Percentiles rank a stretch among this genome's conserved stretches.
phyloP scores from a whole-genome alignment of 1,284 basidiomycete species.

The Cryptococcus jaspeensis region DNA sequence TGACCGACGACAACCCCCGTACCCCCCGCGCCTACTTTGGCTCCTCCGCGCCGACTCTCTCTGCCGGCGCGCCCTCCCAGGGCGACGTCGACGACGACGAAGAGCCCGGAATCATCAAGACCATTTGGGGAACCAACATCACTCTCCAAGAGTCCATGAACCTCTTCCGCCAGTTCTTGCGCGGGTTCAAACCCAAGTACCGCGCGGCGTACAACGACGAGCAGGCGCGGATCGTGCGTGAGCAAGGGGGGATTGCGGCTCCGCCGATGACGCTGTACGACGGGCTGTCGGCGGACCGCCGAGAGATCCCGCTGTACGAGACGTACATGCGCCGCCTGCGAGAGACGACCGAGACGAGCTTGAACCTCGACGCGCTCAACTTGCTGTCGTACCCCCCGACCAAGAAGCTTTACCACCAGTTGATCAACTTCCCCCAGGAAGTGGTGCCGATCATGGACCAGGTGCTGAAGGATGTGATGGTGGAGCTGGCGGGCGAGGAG shows the following conservation, averaged over 20 bases:
- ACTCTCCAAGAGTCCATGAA: constrained; percentile 88
- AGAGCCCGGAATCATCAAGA: constrained; percentile 69
- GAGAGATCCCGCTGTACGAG: constrained; percentile 75
- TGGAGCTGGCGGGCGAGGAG: constrained; percentile 76
- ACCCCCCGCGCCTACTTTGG: constrained; percentile 19
- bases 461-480: constrained; percentile 85
- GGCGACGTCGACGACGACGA: constrained; percentile 26
- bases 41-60: constrained; percentile 63
- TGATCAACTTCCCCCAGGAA: constrained; percentile 93
- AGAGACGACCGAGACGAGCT: constrained; percentile 81
- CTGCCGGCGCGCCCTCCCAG: constrained; percentile 58
- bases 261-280: constrained; percentile 48
- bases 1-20: constrained; percentile 56
- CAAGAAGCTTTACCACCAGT: constrained; percentile 73
- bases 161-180: constrained; percentile 82
- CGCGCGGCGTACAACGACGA: constrained; percentile 63
- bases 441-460: constrained; percentile 96
- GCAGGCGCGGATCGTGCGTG: constrained; percentile 45
- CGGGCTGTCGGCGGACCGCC: constrained; percentile 61
- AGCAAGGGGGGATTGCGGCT: constrained; percentile 36
- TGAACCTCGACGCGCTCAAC: constrained; percentile 89
- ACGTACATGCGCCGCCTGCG: constrained; percentile 82
- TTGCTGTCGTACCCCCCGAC: constrained; percentile 83
- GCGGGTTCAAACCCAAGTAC: constrained; percentile 92
- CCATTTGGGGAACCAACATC: constrained; percentile 96